These are phyloP conservation scores for Cercospora sp. DNA, from an alignment of 2,329 filamentous ascomycete genomes.

Conservation along the genomic window DNA sequence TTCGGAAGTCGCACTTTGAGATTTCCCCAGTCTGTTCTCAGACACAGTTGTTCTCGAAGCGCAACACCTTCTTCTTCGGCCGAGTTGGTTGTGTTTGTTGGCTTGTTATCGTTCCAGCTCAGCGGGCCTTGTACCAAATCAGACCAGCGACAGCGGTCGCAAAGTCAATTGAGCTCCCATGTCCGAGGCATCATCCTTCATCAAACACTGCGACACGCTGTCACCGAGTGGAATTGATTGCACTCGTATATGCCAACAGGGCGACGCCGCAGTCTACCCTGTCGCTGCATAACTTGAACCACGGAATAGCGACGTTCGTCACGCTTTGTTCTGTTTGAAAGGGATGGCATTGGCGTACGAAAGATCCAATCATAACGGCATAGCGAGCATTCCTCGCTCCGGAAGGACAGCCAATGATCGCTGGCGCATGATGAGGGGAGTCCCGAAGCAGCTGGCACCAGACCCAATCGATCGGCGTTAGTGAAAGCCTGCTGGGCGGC, in stretches of 20 bases:
- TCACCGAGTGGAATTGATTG: neutral
- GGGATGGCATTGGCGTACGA: constrained; percentile 8
- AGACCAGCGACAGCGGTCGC: neutral
- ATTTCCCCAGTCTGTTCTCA: neutral
- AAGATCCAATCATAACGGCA: constrained; percentile 8
- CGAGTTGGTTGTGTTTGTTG: neutral
- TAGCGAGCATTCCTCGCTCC: neutral
- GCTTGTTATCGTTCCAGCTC: neutral
- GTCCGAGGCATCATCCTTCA: neutral
- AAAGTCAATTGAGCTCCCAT: neutral
- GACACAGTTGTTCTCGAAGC: neutral
- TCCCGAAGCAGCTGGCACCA: constrained; percentile 4
- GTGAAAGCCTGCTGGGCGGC: constrained; percentile 9
- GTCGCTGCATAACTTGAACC: neutral
- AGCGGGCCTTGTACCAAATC: neutral
- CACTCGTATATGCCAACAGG: neutral
- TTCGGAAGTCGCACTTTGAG: neutral
- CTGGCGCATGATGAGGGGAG: constrained; percentile 7
- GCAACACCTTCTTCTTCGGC: neutral
- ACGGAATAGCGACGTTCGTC: neutral
- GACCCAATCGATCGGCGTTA: constrained; percentile 11
- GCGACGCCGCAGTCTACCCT: neutral
- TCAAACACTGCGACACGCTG: neutral
- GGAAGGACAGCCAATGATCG: neutral
- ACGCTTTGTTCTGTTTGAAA: neutral